Conservation (phyloP, 2,329 filamentous ascomycete species). For the Penicillium sp. region DNA sequence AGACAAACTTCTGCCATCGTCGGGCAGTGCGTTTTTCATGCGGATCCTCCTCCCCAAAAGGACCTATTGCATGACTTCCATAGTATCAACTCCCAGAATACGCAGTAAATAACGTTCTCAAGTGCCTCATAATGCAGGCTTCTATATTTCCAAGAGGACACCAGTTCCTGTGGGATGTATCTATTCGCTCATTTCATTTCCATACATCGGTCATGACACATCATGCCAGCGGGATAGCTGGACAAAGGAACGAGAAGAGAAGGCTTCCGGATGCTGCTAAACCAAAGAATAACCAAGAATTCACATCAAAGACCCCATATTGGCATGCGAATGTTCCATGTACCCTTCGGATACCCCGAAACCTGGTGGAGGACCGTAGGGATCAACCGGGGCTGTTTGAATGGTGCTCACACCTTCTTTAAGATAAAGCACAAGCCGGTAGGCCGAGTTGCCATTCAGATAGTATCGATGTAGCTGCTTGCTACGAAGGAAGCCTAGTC, state of each 20-base stretch:
- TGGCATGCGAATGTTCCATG: conserved; percentile 1
- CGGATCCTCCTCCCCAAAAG: too few species aligned
- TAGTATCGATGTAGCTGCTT: conserved; percentile 96
- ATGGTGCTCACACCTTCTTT: conserved; percentile 56
- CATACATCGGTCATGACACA: conserved; percentile 16
- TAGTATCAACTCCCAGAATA: too few species aligned
- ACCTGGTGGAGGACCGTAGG: conserved; percentile 24
- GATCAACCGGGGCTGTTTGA: conserved; percentile 34
- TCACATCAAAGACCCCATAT: conserved; percentile 9
- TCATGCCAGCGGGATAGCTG: conserved; percentile 11
- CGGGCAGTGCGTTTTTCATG: too few species aligned
- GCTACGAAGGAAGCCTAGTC: conserved; percentile 83
- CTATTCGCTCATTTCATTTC: conserved; percentile 24
- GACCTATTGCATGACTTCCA: too few species aligned
- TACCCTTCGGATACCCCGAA: conserved; percentile 5
- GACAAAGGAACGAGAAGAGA: background rate
- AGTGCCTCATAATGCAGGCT: background rate
- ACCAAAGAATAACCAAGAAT: background rate
- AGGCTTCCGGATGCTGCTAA: background rate
- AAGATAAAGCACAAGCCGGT: conserved; percentile 77
- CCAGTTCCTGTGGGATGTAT: conserved; percentile 16
- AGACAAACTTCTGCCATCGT: too few species aligned
- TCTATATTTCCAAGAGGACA: conserved; percentile 6
- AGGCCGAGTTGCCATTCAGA: conserved; percentile 92
- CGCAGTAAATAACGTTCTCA: background rate